Conservation (phyloP, 176 grass and related monocot genomes). For the Avena eriantha region DNA sequence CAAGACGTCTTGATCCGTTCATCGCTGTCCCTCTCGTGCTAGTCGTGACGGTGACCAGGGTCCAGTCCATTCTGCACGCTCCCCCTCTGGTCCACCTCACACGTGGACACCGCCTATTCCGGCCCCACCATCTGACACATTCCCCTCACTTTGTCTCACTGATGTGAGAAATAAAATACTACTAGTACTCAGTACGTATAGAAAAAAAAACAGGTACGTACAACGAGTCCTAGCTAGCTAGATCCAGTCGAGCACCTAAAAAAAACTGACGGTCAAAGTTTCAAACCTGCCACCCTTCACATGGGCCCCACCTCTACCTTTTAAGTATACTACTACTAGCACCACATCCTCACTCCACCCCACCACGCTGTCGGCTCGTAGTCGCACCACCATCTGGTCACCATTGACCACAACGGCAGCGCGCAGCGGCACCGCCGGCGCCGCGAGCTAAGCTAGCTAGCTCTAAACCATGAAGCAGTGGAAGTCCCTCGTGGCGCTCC, state of each 20-base stretch:
- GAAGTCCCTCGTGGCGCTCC: constrained; percentile 65
- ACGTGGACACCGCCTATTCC: constrained; percentile 24
- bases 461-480: constrained; percentile 55
- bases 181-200: too few relatives aligned
- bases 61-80: constrained; percentile 15
- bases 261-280: constrained; percentile 69
- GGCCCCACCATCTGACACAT: constrained; percentile 31
- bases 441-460: background rate
- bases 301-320: constrained; percentile 26
- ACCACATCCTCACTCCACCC: background rate
- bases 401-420: background rate
- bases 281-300: constrained; percentile 69
- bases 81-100: background rate
- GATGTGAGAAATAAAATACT: background rate
- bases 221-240: background rate
- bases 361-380: too few relatives aligned
- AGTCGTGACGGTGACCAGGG: background rate
- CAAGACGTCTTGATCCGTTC: too few relatives aligned
- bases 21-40: background rate
- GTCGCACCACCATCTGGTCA: background rate
- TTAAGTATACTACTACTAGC: background rate
- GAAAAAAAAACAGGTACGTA: too few relatives aligned
- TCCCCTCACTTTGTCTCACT: constrained; percentile 33
- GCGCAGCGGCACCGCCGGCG: background rate
- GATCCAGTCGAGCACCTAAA: constrained; percentile 39